These are phyloP conservation scores for Hypoxylon sp. DNA, from an alignment of 2,329 filamentous ascomycete genomes.

Conservation along the genomic window DNA sequence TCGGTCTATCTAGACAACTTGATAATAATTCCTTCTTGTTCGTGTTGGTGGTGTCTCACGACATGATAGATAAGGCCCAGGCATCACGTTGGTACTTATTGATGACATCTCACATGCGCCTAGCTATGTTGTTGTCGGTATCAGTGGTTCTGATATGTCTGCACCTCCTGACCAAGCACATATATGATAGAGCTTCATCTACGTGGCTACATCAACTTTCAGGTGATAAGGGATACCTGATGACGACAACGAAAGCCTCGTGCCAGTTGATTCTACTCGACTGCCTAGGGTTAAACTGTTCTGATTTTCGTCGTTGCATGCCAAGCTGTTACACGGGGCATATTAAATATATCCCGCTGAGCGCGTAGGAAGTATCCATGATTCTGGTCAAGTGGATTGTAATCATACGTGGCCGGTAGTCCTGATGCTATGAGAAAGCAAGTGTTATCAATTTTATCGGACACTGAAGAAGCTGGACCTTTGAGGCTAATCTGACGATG, in stretches of 20 bases:
- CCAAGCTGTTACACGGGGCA: conserved; percentile 12
- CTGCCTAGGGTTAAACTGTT: conserved; percentile 3
- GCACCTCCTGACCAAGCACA: conserved; percentile 13
- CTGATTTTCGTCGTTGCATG: conserved; percentile 11
- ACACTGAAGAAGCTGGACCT: conserved; percentile 22
- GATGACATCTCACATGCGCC: conserved; percentile 7
- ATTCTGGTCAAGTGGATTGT: conserved; percentile 17
- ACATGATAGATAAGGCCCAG: conserved; percentile 32
- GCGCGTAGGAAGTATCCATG: background rate
- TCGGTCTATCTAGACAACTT: conserved; percentile 4
- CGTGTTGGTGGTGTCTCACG: conserved; percentile 13
- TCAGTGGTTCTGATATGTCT: conserved; percentile 12
- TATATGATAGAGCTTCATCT: conserved; percentile 18
- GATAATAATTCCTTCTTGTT: conserved; percentile 13
- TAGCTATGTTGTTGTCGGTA: conserved; percentile 9
- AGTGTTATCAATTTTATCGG: conserved; percentile 1
- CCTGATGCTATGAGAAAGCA: conserved; percentile 6
- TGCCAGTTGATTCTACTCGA: conserved; percentile 1
- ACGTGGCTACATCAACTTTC: conserved; percentile 18
- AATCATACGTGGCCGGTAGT: background rate
- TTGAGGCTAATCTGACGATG: conserved; percentile 19
- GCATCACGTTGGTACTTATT: conserved; percentile 11
- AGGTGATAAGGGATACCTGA: conserved; percentile 20
- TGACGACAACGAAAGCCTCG: conserved; percentile 19
- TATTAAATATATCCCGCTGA: conserved; percentile 18